Conservation (phyloP, 768 basidiomycete species). For the Termitomyces bulborhizus region DNA sequence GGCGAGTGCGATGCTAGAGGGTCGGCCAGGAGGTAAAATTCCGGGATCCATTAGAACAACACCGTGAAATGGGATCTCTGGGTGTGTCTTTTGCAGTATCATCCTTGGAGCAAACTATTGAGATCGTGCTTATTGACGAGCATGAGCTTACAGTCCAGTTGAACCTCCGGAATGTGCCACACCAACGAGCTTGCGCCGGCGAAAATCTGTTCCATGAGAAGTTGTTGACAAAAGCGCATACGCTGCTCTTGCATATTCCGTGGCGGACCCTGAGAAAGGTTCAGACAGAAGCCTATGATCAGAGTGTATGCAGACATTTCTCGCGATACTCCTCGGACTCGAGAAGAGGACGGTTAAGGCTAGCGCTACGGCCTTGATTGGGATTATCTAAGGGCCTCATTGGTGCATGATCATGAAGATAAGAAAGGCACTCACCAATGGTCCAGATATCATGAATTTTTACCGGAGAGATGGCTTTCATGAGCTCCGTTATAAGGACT, state of each 20-base stretch:
- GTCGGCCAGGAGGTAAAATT: constrained; percentile 1
- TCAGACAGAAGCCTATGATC: not conserved
- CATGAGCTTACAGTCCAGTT: constrained; percentile 2
- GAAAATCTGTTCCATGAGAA: constrained; percentile 3
- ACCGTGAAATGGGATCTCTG: constrained; percentile 1
- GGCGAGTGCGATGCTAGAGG: not conserved
- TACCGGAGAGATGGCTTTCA: not conserved
- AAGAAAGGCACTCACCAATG: not conserved
- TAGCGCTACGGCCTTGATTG: constrained; percentile 4
- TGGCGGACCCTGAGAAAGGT: not conserved
- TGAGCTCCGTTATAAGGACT: not conserved
- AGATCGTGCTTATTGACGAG: not conserved
- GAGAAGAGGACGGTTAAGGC: not conserved
- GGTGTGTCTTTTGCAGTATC: not conserved
- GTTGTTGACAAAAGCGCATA: constrained; percentile 3
- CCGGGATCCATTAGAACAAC: constrained; percentile 6
- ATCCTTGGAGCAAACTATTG: not conserved
- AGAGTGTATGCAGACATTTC: not conserved
- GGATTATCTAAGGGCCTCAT: not conserved
- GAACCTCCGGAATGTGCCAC: constrained; percentile 7
- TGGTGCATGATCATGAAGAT: not conserved
- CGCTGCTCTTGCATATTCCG: constrained; percentile 3
- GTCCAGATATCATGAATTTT: constrained; percentile 2
- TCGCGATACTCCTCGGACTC: constrained; percentile 1
- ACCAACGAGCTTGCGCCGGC: constrained; percentile 2